phyloP scores from a whole-genome alignment of 1,139 yeast genomes.

The Debaryomyces fabryi region DNA sequence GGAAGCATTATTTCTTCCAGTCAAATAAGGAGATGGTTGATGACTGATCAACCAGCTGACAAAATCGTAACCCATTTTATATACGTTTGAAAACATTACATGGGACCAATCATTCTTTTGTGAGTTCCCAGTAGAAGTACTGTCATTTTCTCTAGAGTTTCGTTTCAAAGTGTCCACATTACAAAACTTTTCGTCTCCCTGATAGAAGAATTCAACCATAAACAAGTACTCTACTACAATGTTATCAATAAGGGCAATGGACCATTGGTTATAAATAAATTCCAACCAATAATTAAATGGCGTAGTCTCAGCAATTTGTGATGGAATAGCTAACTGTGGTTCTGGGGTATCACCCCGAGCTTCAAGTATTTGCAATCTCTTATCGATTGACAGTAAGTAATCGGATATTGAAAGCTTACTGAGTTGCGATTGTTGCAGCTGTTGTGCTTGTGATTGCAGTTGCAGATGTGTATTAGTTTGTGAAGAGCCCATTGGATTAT shows the following conservation, averaged over 20 bases:
- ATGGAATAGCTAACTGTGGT: constrained; percentile 70
- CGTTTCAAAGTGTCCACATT: constrained; percentile 15
- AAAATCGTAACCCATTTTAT: constrained; percentile 46
- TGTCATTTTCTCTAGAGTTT: constrained; percentile 11
- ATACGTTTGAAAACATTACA: constrained; percentile 53
- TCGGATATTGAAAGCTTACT: constrained; percentile 36
- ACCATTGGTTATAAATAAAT: constrained; percentile 71
- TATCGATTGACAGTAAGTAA: constrained; percentile 57
- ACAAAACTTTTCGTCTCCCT: constrained; percentile 45
- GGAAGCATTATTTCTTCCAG: constrained; percentile 21
- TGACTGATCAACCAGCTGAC: constrained; percentile 41
- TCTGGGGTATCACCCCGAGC: constrained; percentile 25
- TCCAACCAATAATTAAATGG: constrained; percentile 71
- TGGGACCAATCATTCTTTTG: constrained; percentile 51
- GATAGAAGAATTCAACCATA: constrained; percentile 68
- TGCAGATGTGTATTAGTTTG: constrained; percentile 4
- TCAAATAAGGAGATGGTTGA: constrained; percentile 25
- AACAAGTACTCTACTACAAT: constrained; percentile 78
- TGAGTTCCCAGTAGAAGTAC: constrained; percentile 23
- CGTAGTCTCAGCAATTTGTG: constrained; percentile 83
- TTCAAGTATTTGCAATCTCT: constrained; percentile 53
- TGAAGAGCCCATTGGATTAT: constrained; percentile 8
- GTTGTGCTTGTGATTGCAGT: background rate
- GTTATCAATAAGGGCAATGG: constrained; percentile 75
- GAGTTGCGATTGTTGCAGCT: constrained; percentile 9